Percentiles rank a stretch among this genome's conserved stretches.
Conservation (phyloP, 2,329 filamentous ascomycete genomes). For the Myriosclerotinia curreyana region DNA sequence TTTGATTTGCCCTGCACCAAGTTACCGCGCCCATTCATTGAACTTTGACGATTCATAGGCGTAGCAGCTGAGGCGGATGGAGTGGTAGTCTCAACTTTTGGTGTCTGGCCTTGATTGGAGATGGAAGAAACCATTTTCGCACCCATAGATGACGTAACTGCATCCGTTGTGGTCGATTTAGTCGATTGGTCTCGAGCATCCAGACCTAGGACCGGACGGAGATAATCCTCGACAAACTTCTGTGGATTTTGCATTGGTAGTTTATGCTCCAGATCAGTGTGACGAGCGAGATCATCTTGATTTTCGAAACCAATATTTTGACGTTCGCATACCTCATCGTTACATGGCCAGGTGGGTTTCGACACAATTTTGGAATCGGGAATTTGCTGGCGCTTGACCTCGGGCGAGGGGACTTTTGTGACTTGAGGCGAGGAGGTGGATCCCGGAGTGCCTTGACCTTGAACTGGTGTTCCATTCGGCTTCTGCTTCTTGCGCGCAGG, state of each 20-base stretch:
- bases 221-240: conserved; percentile 51
- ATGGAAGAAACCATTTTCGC: conserved; percentile 35
- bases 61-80: conserved; percentile 41
- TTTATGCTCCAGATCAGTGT: conserved; percentile 58
- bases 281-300: conserved; percentile 52
- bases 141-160: conserved; percentile 40
- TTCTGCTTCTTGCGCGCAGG: conserved; percentile 55
- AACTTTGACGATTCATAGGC: conserved; percentile 48
- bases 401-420: conserved; percentile 35
- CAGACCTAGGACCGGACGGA: conserved; percentile 51
- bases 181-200: conserved; percentile 48
- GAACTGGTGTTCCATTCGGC: conserved; percentile 44
- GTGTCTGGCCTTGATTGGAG: conserved; percentile 44
- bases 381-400: conserved; percentile 32
- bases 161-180: conserved; percentile 22
- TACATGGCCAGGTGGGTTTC: conserved; percentile 43
- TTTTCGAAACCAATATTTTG: conserved; percentile 50
- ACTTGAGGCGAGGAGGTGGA: conserved; percentile 36
- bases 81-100: conserved; percentile 40
- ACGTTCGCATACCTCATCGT: conserved; percentile 54
- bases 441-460: conserved; percentile 39
- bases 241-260: conserved; percentile 54
- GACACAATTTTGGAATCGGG: conserved; percentile 29
- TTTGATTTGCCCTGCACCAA: conserved; percentile 27
- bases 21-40: conserved; percentile 52